phyloP scores from a whole-genome alignment of 169 alveolate species.

The Eimeria mitis region DNA sequence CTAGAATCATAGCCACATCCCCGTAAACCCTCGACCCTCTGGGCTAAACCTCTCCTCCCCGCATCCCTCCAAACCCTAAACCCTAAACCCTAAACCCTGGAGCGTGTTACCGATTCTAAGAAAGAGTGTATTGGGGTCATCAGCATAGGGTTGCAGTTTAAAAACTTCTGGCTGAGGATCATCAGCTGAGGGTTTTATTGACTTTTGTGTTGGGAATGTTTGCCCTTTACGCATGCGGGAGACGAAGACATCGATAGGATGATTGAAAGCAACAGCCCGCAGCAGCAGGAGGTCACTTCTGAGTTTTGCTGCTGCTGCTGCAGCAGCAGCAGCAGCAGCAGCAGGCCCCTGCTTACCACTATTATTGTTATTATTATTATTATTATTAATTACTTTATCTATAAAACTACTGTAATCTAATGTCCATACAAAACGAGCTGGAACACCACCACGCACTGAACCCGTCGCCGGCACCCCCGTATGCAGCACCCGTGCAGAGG shows the following conservation, averaged over 20 bases:
- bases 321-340: neutral
- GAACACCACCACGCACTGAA: neutral
- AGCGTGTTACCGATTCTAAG: neutral
- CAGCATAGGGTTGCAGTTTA: constrained; percentile 2
- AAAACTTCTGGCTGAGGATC: neutral
- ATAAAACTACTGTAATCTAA: too few species aligned
- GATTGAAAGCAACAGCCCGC: neutral
- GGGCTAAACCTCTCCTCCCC: too few species aligned
- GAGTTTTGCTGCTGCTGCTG: neutral
- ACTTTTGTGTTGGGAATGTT: neutral
- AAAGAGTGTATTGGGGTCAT: constrained; percentile 24
- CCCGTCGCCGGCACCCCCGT: neutral
- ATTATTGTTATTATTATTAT: too few species aligned
- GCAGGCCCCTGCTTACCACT: too few species aligned
- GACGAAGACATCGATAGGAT: neutral
- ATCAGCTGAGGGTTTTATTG: neutral
- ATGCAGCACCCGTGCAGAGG: neutral
- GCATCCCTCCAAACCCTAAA: too few species aligned
- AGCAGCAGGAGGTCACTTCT: neutral
- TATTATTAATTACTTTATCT: too few species aligned
- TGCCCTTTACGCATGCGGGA: neutral
- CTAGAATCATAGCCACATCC: too few species aligned
- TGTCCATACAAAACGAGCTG: neutral
- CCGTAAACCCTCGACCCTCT: too few species aligned
- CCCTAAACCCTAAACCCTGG: neutral